Percentiles rank a stretch among this genome's conserved stretches.
phyloP scores from a whole-genome alignment of 805 yeast species.

The Myxozyma neglecta region DNA sequence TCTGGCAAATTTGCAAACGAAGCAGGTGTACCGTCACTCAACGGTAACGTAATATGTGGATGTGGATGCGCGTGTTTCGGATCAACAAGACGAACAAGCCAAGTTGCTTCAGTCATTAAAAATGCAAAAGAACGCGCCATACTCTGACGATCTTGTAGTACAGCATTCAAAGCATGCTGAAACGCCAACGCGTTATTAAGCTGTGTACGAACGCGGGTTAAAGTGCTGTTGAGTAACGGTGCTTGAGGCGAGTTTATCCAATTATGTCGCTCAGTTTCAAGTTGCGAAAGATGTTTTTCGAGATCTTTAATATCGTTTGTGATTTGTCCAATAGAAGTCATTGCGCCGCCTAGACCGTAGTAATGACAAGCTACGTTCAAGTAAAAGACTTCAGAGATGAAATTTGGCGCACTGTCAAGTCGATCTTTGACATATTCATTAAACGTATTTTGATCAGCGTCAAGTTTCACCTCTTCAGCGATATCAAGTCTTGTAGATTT shows the following conservation, averaged over 20 bases:
- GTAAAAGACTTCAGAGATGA: conserved; percentile 88
- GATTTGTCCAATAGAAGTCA: conserved; percentile 56
- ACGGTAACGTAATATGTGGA: conserved; percentile 52
- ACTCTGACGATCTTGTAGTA: conserved; percentile 56
- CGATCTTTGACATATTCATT: conserved; percentile 53
- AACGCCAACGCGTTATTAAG: conserved; percentile 45
- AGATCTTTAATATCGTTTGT: conserved; percentile 51
- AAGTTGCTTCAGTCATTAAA: conserved; percentile 71
- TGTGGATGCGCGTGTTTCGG: conserved; percentile 66
- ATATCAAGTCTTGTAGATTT: conserved; percentile 60
- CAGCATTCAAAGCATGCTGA: conserved; percentile 61
- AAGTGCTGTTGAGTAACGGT: conserved; percentile 37
- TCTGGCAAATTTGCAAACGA: conserved; percentile 87
- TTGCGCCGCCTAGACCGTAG: conserved; percentile 84
- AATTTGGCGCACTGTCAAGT: conserved; percentile 53
- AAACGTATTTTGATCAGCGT: conserved; percentile 72
- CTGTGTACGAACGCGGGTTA: conserved; percentile 51
- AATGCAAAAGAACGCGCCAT: conserved; percentile 75
- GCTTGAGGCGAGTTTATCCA: conserved; percentile 32
- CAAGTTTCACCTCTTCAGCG: conserved; percentile 77
- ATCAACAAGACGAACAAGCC: conserved; percentile 69
- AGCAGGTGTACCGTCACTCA: conserved; percentile 57
- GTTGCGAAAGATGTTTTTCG: conserved; percentile 51
- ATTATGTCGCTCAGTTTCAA: conserved; percentile 45
- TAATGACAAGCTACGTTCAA: conserved; percentile 75